Evolutionary conservation across 441 rosid species (phyloP).

Genomic region (Flueggea neowawraea): DNA sequence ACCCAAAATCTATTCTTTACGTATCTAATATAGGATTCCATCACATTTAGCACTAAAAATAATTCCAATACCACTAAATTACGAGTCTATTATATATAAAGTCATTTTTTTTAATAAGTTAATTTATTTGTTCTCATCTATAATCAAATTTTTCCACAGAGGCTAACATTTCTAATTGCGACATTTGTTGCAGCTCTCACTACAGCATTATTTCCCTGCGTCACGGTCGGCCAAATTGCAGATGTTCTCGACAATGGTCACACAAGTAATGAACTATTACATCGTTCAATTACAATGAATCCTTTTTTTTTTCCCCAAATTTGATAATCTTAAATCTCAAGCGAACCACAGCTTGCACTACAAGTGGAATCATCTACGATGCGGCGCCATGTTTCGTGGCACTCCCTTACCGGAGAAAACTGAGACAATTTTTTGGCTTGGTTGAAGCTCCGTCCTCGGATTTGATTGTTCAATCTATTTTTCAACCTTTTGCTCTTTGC

Average conservation of each 20-base stretch:
- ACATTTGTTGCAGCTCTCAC: not conserved
- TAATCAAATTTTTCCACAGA: too few species aligned
- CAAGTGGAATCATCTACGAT: not conserved
- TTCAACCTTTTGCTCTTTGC: constrained; percentile 27
- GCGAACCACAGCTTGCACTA: not conserved
- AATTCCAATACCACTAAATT: too few species aligned
- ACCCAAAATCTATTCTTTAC: too few species aligned
- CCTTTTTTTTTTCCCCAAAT: too few species aligned
- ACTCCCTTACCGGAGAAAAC: not conserved
- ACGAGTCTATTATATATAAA: too few species aligned
- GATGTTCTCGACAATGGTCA: constrained; percentile 5
- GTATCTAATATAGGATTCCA: too few species aligned
- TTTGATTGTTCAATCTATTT: constrained; percentile 26
- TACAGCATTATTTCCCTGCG: not conserved
- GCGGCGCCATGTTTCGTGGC: not conserved
- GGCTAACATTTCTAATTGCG: not conserved
- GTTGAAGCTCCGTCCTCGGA: constrained; percentile 5
- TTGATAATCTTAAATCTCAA: too few species aligned
- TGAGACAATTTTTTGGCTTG: not conserved
- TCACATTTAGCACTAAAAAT: too few species aligned
- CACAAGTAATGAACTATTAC: not conserved
- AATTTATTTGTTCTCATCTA: too few species aligned
- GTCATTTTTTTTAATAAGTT: too few species aligned
- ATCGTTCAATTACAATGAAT: not conserved
- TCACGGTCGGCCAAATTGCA: constrained; percentile 5